Evolutionary conservation across 2,329 filamentous ascomycete genomes (phyloP), one percentile per base, ranked within the genome.

Genomic region (Rutstroemia sp.): DNA sequence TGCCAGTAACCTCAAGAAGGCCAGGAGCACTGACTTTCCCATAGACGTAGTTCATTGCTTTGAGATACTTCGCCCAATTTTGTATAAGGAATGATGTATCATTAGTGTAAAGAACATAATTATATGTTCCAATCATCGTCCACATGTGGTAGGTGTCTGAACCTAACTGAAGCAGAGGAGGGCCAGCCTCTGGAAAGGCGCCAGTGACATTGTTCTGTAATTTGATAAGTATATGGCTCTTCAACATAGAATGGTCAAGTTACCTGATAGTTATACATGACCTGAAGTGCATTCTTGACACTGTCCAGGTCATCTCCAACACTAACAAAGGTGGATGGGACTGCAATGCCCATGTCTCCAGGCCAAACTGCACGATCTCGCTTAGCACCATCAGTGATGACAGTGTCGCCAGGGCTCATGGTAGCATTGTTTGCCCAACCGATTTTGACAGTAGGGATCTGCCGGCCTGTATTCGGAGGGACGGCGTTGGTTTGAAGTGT

Each of bases 341-440:
- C 73, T 4, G 79, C 77, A 58, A 82, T 79, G 2, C 58, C 60
- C 76, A 83, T 81, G 62, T 85, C 82, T 2, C 82, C 81, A 14
- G 81, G 78, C 80, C 81, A 85, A 1, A 84, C 77, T 30, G 81
- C 70, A 5, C 79, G 73, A 63, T 84, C 81, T 49, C 81, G 73
- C 63, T 84, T 84, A 0, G 80, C 78, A 16, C 81, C 81, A 66
- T 84, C 81, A 0, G 66, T 65, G 54, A 68, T 69, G 2, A 65
- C 61, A 25, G 63, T 65, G 47, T 61, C 58, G 3, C 64, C 64
- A 71, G 73, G 61, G 6, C 64, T 63, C 27, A 64, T 51, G 14
- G 57, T 61, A 8, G 59, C 56, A 69, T 72, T 57, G 74, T 76
- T 73, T 7, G 76, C 58, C 1, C 73, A 75, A 7, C 64, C 67